A percentile compares a stretch with the other conserved stretches of the same genome.
Conservation (phyloP, 2,329 filamentous ascomycete species). For the Phialemonium atrogriseum region DNA sequence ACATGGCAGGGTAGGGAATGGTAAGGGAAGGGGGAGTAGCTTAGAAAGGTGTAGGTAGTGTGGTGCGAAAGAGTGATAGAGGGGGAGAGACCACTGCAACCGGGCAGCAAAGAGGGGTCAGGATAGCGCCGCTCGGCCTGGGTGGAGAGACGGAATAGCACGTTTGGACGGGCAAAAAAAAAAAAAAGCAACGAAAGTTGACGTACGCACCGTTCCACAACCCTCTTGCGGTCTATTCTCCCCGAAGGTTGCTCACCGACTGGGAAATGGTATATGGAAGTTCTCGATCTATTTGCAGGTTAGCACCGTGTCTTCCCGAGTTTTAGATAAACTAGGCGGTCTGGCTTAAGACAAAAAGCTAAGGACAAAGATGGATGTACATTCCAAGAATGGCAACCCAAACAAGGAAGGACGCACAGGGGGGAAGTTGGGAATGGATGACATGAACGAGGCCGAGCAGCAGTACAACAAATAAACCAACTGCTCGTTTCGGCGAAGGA, state of each 20-base stretch:
- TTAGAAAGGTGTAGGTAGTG: conserved; percentile 1
- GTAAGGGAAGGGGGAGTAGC: conserved; percentile 2
- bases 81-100: conserved; percentile 7
- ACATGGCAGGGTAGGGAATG: too few species aligned
- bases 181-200: conserved; percentile 6
- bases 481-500: conserved; percentile 3
- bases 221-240: too few species aligned
- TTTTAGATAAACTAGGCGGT: too few species aligned
- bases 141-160: conserved; percentile 4
- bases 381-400: conserved; percentile 2
- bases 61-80: conserved; percentile 1
- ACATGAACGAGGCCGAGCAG: background rate
- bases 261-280: too few species aligned
- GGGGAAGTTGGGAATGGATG: too few species aligned
- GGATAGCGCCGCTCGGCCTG: too few species aligned
- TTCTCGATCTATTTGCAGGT: too few species aligned
- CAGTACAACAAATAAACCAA: background rate
- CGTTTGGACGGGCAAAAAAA: conserved; percentile 3
- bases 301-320: too few species aligned
- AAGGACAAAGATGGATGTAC: background rate
- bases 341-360: too few species aligned
- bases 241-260: too few species aligned
- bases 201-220: conserved; percentile 11
- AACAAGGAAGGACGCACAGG: too few species aligned
- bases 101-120: background rate